Percentiles rank a stretch among this genome's conserved stretches.
Conservation (phyloP, 768 basidiomycete species). For the Cytidiella melzeri region DNA sequence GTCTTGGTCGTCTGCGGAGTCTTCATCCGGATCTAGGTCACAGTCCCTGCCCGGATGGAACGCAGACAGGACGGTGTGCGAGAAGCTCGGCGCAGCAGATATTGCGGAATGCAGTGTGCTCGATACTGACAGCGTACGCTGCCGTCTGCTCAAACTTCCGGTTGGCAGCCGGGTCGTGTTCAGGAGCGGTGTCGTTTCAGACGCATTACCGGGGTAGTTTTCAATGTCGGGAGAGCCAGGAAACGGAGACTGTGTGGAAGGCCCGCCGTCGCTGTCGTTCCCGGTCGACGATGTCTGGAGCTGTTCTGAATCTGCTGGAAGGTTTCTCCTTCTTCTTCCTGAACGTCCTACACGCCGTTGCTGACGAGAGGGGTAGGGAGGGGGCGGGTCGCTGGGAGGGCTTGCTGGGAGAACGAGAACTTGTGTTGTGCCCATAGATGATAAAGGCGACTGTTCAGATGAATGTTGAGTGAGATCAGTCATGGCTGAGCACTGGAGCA, state of each 20-base stretch:
- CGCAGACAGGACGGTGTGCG: slow-evolving; percentile 65
- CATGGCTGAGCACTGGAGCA: background rate
- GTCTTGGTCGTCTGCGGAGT: slow-evolving; percentile 16
- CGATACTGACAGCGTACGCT: slow-evolving; percentile 52
- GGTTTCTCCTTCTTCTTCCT: slow-evolving; percentile 25
- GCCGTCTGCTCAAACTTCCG: slow-evolving; percentile 25
- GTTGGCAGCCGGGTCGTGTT: slow-evolving; percentile 16
- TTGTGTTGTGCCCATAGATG: no score
- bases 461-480: background rate
- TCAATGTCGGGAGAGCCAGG: background rate
- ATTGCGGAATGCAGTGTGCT: slow-evolving; percentile 40
- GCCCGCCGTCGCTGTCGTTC: slow-evolving; percentile 30
- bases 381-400: slow-evolving; percentile 51
- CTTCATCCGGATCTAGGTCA: slow-evolving; percentile 34
- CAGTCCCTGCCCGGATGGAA: slow-evolving; percentile 48
- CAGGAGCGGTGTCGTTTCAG: slow-evolving; percentile 48
- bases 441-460: no score
- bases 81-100: slow-evolving; percentile 57
- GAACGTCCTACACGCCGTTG: slow-evolving; percentile 33
- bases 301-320: slow-evolving; percentile 24
- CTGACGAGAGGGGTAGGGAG: slow-evolving; percentile 56
- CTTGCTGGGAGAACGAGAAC: slow-evolving; percentile 13
- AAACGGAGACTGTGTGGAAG: slow-evolving; percentile 22
- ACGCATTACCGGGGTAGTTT: slow-evolving; percentile 24
- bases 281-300: slow-evolving; percentile 24